phyloP scores from a whole-genome alignment of 345 rosid genomes.

The Clarkia xantiana region DNA sequence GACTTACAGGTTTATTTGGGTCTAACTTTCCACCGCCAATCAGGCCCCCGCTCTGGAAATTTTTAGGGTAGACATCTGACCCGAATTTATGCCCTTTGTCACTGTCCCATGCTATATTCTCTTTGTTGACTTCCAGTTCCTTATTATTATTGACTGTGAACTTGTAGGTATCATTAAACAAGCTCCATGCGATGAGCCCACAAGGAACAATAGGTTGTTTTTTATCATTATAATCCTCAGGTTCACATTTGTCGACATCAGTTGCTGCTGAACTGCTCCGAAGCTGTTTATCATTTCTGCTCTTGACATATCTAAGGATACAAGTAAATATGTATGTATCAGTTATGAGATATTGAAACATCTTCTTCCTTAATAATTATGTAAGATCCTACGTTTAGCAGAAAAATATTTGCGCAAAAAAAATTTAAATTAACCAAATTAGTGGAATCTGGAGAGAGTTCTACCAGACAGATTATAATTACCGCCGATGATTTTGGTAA shows the following conservation, averaged over 20 bases:
- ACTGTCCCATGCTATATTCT: slow-evolving; percentile 29
- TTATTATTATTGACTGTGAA: slow-evolving; percentile 15
- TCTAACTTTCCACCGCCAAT: slow-evolving; percentile 33
- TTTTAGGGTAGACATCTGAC: slow-evolving; percentile 33
- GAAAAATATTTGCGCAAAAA: too few species aligned
- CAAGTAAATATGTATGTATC: not conserved
- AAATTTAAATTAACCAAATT: too few species aligned
- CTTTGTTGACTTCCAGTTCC: slow-evolving; percentile 19
- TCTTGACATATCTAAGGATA: slow-evolving; percentile 45
- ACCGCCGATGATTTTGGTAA: slow-evolving; percentile 84
- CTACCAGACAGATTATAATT: slow-evolving; percentile 1
- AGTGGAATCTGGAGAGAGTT: too few species aligned
- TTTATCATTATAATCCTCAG: slow-evolving; percentile 19
- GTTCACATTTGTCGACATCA: slow-evolving; percentile 21
- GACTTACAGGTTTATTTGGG: slow-evolving; percentile 21
- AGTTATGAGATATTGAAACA: too few species aligned
- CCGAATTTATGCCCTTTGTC: slow-evolving; percentile 31
- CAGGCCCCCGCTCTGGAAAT: slow-evolving; percentile 24
- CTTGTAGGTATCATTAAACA: slow-evolving; percentile 33
- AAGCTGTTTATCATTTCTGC: slow-evolving; percentile 45
- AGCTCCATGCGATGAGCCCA: slow-evolving; percentile 38
- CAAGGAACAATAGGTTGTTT: slow-evolving; percentile 28
- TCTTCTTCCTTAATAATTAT: too few species aligned
- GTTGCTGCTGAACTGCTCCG: slow-evolving; percentile 16
- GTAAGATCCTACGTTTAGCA: too few species aligned